Evolutionary conservation across 805 yeast genomes (phyloP).

Genomic region (Brettanomyces bruxellensis): DNA sequence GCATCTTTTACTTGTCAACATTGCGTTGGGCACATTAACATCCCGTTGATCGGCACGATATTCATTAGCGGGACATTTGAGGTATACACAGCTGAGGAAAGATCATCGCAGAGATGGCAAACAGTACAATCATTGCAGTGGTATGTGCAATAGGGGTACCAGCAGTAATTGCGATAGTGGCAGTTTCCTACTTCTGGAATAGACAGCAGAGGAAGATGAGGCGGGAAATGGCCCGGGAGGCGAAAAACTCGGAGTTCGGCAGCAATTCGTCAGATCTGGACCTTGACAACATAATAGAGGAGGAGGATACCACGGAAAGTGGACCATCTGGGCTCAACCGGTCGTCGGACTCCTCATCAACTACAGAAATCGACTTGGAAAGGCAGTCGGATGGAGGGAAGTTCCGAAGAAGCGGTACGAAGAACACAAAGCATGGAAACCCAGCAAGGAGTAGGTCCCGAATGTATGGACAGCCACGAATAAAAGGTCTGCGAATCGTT

Average conservation of each 20-base stretch:
- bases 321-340: neutral
- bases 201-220: conserved; percentile 29
- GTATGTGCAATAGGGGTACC: conserved; percentile 50
- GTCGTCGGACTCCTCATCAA: neutral
- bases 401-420: conserved; percentile 27
- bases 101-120: neutral
- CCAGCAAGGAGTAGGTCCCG: conserved; percentile 4
- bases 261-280: conserved; percentile 29
- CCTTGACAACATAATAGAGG: conserved; percentile 22
- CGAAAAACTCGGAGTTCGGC: conserved; percentile 26
- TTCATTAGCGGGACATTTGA: too few relatives aligned
- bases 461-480: neutral
- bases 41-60: too few relatives aligned
- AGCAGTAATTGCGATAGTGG: conserved; percentile 27
- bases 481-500: conserved; percentile 1
- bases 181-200: conserved; percentile 28
- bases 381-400: conserved; percentile 25
- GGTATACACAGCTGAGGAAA: too few relatives aligned
- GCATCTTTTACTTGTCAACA: too few relatives aligned
- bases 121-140: conserved; percentile 29
- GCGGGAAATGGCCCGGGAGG: conserved; percentile 25
- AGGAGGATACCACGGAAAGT: neutral
- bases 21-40: too few relatives aligned
- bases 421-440: conserved; percentile 26
- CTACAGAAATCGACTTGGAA: conserved; percentile 18